Evolutionary conservation across 805 yeast genomes (phyloP).

Genomic region (Cyberlindnera sargentensis): DNA sequence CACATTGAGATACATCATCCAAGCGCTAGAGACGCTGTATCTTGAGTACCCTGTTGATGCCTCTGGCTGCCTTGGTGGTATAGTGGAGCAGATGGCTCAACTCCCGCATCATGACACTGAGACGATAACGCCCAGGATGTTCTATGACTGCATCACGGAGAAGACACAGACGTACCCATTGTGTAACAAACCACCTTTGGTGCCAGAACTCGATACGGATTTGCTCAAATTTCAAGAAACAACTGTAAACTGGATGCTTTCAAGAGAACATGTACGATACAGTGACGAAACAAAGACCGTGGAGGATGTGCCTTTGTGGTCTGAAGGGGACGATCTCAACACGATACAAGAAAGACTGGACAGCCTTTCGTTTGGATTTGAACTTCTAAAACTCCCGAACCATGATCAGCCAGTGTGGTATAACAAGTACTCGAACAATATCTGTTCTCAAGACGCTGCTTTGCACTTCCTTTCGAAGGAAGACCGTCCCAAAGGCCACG

Average conservation of each 20-base stretch:
- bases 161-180: constrained; percentile 28
- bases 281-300: constrained; percentile 24
- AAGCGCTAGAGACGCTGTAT: constrained; percentile 8
- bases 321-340: constrained; percentile 1
- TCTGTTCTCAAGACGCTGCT: constrained; percentile 30
- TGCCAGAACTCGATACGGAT: constrained; percentile 37
- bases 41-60: constrained; percentile 2
- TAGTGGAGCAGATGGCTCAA: constrained; percentile 2
- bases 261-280: constrained; percentile 39
- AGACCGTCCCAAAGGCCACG: constrained; percentile 29
- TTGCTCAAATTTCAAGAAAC: constrained; percentile 45
- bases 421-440: constrained; percentile 44
- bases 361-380: constrained; percentile 49
- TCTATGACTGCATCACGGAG: constrained; percentile 44
- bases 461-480: constrained; percentile 19
- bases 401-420: constrained; percentile 30
- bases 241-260: constrained; percentile 51
- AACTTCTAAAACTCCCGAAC: constrained; percentile 17
- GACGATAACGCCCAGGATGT: constrained; percentile 28
- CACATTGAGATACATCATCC: constrained; percentile 5
- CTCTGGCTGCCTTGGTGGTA: not conserved
- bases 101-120: constrained; percentile 1
- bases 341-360: constrained; percentile 26
- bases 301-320: constrained; percentile 18
- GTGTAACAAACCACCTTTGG: constrained; percentile 16